Conservation (phyloP, 2,329 filamentous ascomycete species). For the Colletotrichum filicis region DNA sequence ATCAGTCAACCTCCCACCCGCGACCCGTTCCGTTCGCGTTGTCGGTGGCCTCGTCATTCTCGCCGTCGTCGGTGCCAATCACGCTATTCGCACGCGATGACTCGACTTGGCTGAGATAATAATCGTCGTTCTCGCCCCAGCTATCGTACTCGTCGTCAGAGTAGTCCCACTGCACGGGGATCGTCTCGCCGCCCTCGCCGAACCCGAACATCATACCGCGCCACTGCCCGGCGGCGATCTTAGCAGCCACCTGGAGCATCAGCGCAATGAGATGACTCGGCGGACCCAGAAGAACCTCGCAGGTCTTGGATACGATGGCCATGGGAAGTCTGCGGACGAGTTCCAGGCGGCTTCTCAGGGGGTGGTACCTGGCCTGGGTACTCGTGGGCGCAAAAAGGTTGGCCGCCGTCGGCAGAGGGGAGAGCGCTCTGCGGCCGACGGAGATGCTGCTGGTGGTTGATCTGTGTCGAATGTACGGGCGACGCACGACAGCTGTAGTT, state of each 20-base stretch:
- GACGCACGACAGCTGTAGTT: conserved; percentile 44
- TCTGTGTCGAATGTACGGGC: conserved; percentile 60
- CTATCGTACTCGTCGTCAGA: conserved; percentile 66
- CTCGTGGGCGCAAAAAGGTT: conserved; percentile 69
- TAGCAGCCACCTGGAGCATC: conserved; percentile 84
- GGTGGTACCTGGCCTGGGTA: conserved; percentile 37
- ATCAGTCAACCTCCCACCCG: conserved; percentile 36
- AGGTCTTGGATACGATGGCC: conserved; percentile 80
- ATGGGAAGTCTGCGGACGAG: conserved; percentile 65
- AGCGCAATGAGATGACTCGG: conserved; percentile 81
- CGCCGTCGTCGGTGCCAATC: conserved; percentile 23
- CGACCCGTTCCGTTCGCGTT: conserved; percentile 27
- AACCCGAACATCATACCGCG: conserved; percentile 67
- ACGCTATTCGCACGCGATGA: conserved; percentile 41
- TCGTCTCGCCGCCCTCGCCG: conserved; percentile 62
- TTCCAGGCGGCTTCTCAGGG: conserved; percentile 52
- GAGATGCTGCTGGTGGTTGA: conserved; percentile 63
- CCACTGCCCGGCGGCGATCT: conserved; percentile 75
- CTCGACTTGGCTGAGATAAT: conserved; percentile 48
- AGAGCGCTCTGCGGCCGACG: conserved; percentile 66
- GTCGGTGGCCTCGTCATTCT: conserved; percentile 34
- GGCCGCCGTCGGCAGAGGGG: conserved; percentile 75
- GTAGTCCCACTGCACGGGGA: conserved; percentile 71
- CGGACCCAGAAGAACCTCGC: conserved; percentile 81
- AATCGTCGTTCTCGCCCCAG: conserved; percentile 66